Evolutionary conservation across 345 rosid genomes (phyloP).

Genomic region (Gossypium australe): DNA sequence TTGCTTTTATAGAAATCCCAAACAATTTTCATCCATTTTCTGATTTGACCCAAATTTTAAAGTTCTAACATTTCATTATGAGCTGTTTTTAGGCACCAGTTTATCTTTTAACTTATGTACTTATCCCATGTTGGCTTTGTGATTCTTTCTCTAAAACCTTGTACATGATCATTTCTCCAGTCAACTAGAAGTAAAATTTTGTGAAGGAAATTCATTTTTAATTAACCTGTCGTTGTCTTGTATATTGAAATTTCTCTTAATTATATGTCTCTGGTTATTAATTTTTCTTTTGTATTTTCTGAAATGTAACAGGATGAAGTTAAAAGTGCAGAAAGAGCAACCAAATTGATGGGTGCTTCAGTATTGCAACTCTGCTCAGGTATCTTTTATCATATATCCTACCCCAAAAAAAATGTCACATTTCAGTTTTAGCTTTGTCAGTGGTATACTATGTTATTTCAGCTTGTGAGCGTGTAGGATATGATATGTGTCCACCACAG

Average conservation of each 20-base stretch:
- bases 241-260: neutral
- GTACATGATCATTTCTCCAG: neutral
- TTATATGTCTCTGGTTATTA: neutral
- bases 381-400: constrained; percentile 9
- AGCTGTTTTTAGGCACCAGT: neutral
- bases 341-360: constrained; percentile 71
- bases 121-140: neutral
- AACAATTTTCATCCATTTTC: neutral
- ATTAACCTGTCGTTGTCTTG: neutral
- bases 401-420: neutral
- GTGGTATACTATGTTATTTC: neutral
- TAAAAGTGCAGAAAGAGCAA: constrained; percentile 61
- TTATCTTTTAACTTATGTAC: neutral
- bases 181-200: neutral
- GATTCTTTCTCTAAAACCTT: neutral
- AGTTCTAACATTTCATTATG: neutral
- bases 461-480: neutral
- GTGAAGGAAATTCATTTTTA: neutral
- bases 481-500: neutral
- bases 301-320: constrained; percentile 51
- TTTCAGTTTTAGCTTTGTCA: constrained; percentile 2
- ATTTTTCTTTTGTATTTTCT: neutral
- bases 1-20: neutral
- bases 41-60: neutral
- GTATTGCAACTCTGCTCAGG: constrained; percentile 53